These are phyloP conservation scores for Dryadomyces quercus-mongolicae DNA, from an alignment of 2,329 filamentous ascomycete genomes.

Conservation along the genomic window DNA sequence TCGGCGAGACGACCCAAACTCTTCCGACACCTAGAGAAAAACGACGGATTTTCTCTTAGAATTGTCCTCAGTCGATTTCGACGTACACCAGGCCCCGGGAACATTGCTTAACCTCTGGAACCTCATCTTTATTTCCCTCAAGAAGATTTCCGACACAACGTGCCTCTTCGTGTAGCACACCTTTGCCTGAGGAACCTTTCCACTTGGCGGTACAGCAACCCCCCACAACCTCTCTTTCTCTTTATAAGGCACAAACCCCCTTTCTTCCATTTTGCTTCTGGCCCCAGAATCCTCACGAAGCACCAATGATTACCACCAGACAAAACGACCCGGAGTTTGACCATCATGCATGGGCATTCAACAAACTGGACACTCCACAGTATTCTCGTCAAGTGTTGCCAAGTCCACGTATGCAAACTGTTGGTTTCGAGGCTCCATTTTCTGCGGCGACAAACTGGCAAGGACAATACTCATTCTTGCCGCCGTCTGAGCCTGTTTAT, in stretches of 20 bases:
- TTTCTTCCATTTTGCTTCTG: not conserved
- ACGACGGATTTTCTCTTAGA: not conserved
- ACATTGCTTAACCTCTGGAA: not conserved
- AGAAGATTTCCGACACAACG: not conserved
- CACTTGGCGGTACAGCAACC: not conserved
- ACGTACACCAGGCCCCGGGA: not conserved
- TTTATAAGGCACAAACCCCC: too few species aligned
- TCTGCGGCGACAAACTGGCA: conserved; percentile 46
- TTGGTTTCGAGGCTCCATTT: conserved; percentile 34
- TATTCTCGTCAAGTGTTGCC: conserved; percentile 29
- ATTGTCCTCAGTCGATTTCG: not conserved
- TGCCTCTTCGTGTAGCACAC: not conserved
- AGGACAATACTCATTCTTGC: conserved; percentile 39
- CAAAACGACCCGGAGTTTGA: conserved; percentile 40
- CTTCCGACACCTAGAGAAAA: not conserved
- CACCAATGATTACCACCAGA: conserved; percentile 44
- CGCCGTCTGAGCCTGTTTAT: conserved; percentile 32
- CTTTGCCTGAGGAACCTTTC: not conserved
- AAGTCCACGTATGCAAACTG: conserved; percentile 44
- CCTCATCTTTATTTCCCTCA: not conserved
- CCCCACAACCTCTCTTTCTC: not conserved
- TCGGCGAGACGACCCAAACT: not conserved
- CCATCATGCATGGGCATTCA: conserved; percentile 35
- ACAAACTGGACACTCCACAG: conserved; percentile 34
- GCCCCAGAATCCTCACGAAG: not conserved